Base-by-base conservation (phyloP, 768 basidiomycete species). In the Artomyces pyxidatus region DNA sequence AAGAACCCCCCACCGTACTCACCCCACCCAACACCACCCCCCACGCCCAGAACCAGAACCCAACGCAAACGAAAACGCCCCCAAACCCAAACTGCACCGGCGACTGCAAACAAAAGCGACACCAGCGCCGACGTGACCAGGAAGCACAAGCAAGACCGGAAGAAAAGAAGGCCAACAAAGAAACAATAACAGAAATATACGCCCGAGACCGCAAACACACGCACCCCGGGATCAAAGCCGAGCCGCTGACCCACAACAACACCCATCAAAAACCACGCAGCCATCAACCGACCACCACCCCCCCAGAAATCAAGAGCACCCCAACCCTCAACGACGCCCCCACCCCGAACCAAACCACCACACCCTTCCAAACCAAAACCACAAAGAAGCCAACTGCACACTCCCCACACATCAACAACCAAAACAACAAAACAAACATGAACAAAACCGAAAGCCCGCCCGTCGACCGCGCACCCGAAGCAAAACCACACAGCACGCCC, bases 401-500 rank as follows among this genome's bases (percentile, higher is more conserved):
- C 74, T 75, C 29, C 66, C 89, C 28, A 61, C 66, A 12, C 75
- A 78, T 11, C 83, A 80, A 61, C 78, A 79, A 7, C 63, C 71
- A 5, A 73, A 60, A 73, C 8, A 73, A 83, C 0, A 83, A 91
- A 55, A 67, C 77, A 14, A 65, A 73, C 1, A 71, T 89, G 14
- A 85, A 85, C 0, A 77, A 81, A 3, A 74, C 88, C 55, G 72
- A 87, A 53, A 88, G 89, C 57, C 80, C 79, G 16, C 63, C 86
- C 1, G 66, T 86, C 2, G 91, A 88, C 88, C 81, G 77, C 19
- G 80, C 76, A 7, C 70, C 89, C 45, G 78, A 88, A 23, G 83
- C 85, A 19, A 60, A 90, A 26, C 73, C 84, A 10, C 74, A 85
- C 61, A 77, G 88, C 19, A 55, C 58, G 3, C 68, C 70, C 11